phyloP scores from a whole-genome alignment of 2,329 filamentous ascomycete species.

The Colletotrichum aenigma region DNA sequence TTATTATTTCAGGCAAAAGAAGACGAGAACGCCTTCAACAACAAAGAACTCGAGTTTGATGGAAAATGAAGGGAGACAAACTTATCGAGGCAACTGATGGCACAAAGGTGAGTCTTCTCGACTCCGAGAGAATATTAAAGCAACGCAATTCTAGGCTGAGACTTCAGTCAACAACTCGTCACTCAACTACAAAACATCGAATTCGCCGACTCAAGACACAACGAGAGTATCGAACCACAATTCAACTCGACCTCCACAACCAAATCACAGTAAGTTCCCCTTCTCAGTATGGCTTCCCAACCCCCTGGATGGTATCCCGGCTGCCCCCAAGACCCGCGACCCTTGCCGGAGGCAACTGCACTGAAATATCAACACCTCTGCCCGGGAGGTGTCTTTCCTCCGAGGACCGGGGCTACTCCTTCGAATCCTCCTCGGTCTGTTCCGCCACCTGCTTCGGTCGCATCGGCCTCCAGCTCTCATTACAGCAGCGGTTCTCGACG shows the following conservation, averaged over 20 bases:
- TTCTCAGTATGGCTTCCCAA: not conserved
- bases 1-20: not conserved
- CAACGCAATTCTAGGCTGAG: not conserved
- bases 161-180: not conserved
- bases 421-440: not conserved
- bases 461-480: not conserved
- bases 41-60: not conserved
- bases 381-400: not conserved
- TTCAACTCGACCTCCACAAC: not conserved
- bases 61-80: not conserved
- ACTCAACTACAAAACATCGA: not conserved
- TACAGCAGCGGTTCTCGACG: not conserved
- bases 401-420: accelerated
- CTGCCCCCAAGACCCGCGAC: not conserved
- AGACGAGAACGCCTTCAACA: not conserved
- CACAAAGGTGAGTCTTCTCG: not conserved
- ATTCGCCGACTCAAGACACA: not conserved
- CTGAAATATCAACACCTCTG: not conserved
- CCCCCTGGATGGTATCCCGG: not conserved
- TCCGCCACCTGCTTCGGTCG: not conserved
- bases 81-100: not conserved
- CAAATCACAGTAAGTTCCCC: not conserved
- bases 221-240: not conserved
- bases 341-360: not conserved
- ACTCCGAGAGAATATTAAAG: not conserved